These are phyloP conservation scores for Lentithecium fluviatile DNA, from an alignment of 495 filamentous ascomycete species.

Conservation along the genomic window DNA sequence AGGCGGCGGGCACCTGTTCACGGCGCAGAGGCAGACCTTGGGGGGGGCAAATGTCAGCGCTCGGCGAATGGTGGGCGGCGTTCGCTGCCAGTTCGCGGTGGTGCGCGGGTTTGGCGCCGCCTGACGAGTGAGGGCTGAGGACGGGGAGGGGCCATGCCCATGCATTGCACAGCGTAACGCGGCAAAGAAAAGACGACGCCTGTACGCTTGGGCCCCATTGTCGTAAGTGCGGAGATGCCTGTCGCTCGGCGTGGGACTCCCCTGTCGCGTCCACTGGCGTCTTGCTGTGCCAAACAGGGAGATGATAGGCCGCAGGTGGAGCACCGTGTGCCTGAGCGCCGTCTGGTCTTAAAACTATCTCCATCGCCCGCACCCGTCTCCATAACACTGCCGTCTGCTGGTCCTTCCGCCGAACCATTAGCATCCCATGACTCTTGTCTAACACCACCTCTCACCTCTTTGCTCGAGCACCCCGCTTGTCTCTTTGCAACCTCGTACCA, in stretches of 20 bases:
- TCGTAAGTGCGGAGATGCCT: neutral
- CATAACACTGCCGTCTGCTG: conserved; percentile 19
- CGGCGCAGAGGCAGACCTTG: neutral
- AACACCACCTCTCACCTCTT: conserved; percentile 2
- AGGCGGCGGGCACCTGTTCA: neutral
- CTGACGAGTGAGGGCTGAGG: neutral
- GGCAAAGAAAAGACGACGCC: too few species aligned
- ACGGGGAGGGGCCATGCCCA: neutral
- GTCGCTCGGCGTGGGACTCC: conserved; percentile 10
- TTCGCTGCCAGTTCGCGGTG: neutral
- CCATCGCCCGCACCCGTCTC: conserved; percentile 26
- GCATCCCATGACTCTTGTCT: conserved; percentile 14
- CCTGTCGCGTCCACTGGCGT: neutral
- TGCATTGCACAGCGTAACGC: too few species aligned
- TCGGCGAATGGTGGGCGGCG: conserved; percentile 11
- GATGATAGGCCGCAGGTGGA: neutral
- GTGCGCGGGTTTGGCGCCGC: neutral
- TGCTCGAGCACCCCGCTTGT: neutral
- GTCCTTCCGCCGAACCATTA: conserved; percentile 5
- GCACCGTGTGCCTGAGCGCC: conserved; percentile 22
- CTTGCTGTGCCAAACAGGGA: neutral
- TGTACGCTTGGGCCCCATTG: neutral
- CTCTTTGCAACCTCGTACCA: neutral
- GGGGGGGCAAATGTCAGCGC: conserved; percentile 5
- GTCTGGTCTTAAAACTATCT: conserved; percentile 15